Conservation (phyloP, 1,284 basidiomycete genomes). For the Boletus sp. region DNA sequence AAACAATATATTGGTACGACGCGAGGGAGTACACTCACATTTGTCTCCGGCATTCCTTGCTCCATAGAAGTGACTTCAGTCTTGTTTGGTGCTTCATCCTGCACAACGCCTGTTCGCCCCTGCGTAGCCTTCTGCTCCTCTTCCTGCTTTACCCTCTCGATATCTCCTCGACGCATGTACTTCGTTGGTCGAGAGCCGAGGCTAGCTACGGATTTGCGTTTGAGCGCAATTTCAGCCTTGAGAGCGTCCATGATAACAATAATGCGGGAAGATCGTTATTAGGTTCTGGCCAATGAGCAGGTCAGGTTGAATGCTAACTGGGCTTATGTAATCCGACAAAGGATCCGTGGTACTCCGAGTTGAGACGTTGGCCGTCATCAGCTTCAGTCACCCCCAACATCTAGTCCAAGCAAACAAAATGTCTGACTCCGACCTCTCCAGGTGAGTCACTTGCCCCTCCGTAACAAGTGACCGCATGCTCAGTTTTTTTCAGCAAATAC, state of each 20-base stretch:
- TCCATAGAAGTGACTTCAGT: slow-evolving; percentile 15
- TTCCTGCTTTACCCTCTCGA: slow-evolving; percentile 69
- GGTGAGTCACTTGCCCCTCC: slow-evolving; percentile 37
- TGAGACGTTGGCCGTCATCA: slow-evolving; percentile 21
- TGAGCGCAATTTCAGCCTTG: slow-evolving; percentile 83
- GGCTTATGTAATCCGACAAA: slow-evolving; percentile 28
- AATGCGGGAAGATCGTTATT: background rate
- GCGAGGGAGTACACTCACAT: slow-evolving; percentile 40
- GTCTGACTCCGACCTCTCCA: slow-evolving; percentile 59
- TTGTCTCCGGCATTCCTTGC: slow-evolving; percentile 20
- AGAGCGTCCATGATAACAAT: slow-evolving; percentile 69
- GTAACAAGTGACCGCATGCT: background rate
- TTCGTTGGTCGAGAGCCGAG: slow-evolving; percentile 55
- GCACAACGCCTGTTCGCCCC: slow-evolving; percentile 39
- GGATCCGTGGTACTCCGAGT: slow-evolving; percentile 41
- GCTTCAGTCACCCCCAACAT: too few species aligned
- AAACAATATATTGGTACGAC: slow-evolving; percentile 31
- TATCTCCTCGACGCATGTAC: slow-evolving; percentile 84
- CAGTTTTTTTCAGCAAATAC: slow-evolving; percentile 59
- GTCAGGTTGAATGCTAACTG: too few species aligned
- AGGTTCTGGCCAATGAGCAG: too few species aligned
- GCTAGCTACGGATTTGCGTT: slow-evolving; percentile 70
- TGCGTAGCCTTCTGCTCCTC: slow-evolving; percentile 52
- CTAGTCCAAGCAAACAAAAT: slow-evolving; percentile 39
- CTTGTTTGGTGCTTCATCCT: slow-evolving; percentile 34